Base-by-base conservation (phyloP, 768 basidiomycete genomes). In the Nevesoporus exiguus region DNA sequence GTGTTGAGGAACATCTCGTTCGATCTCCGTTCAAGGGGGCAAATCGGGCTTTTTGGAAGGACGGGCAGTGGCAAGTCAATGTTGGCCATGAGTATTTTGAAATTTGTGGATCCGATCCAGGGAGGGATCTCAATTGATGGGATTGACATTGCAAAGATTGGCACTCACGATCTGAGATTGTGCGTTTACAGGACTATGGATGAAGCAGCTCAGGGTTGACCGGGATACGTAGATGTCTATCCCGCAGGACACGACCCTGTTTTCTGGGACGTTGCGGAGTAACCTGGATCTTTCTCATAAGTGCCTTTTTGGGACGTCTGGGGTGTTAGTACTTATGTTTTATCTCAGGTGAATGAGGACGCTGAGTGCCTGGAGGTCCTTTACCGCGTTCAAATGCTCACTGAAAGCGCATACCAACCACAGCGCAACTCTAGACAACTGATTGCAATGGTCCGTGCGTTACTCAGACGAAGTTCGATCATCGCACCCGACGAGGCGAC, bases 401-500 rank as follows among this genome's bases (percentile, higher is more conserved):
- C 73, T 11, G 75, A 80, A 34, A 78, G 71, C 34, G 76, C 77
- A 6, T 69, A 73, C 14, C 65, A 72, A 19, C 83, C 85, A 4
- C 79, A 76, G 44, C 71, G 73, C 25, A 73, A 75, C 11, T 86
- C 86, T 3, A 76, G 76, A 11, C 94, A 98, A 62, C 73, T 93
- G 17, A 88, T 93, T 49, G 86, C 90, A 1, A 87, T 93, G 86
- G 91, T 90, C 0, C 80, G 91, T 6, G 90, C 90, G 0, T 73
- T 93, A 21, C 74, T 92, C 29, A 75, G 88, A 17, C 78, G 81
- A 7, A 89, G n/a, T n/a, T n/a, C n/a, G n/a, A n/a, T n/a, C n/a
- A n/a, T n/a, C n/a, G n/a, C n/a, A n/a, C n/a, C n/a, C 36, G 90
- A 90, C 58, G 90, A 92, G 61, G 90, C 90, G 14, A 92, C 90